Conservation (phyloP, 345 rosid species). For the Orychophragmus violaceus region DNA sequence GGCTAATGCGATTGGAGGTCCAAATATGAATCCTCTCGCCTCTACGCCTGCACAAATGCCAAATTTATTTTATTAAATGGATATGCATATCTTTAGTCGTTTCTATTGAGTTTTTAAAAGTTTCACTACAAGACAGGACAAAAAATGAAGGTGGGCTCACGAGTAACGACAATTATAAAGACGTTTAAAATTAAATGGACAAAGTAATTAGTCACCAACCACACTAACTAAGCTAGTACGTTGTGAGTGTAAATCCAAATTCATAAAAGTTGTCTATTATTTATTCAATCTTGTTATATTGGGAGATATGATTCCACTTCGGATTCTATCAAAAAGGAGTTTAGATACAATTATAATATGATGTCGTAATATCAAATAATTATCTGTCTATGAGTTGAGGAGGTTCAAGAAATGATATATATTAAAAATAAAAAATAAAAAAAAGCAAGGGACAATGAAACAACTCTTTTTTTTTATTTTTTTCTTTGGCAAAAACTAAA, state of each 20-base stretch:
- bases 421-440: not conserved
- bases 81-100: not conserved
- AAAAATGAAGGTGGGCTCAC: not conserved
- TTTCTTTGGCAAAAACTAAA: not conserved
- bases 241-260: constrained; percentile 15
- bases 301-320: constrained; percentile 5
- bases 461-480: not conserved
- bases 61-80: not conserved
- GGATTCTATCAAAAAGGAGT: constrained; percentile 12
- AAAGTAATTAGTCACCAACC: constrained; percentile 25
- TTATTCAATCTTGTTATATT: constrained; percentile 17
- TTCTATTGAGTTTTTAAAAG: not conserved
- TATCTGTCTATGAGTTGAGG: not conserved
- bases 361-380: not conserved
- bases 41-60: constrained; percentile 49
- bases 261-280: constrained; percentile 15
- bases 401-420: not conserved
- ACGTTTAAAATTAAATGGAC: not conserved
- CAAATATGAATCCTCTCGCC: constrained; percentile 96
- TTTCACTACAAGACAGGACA: not conserved
- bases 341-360: not conserved
- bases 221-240: constrained; percentile 19
- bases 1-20: constrained; percentile 82
- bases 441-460: not conserved
- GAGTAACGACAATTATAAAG: constrained; percentile 3